Evolutionary conservation across 1,284 basidiomycete genomes (phyloP).

Genomic region (Austroboletus niveus): DNA sequence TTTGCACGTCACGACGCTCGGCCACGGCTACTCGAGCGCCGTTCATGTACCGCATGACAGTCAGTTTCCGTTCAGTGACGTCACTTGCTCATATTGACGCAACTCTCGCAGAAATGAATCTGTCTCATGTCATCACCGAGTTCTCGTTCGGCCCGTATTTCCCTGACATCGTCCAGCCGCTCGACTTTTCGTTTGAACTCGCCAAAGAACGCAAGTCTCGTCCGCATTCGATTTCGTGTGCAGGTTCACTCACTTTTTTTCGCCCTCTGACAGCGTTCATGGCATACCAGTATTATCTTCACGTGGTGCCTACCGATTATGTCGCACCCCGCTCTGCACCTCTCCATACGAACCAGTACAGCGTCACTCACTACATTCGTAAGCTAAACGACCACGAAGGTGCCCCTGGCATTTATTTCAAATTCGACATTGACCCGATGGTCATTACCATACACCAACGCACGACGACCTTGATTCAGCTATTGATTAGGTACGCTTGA

Average conservation of each 20-base stretch:
- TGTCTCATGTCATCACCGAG: constrained; percentile 94
- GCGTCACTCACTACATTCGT: constrained; percentile 90
- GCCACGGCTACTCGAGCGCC: constrained; percentile 88
- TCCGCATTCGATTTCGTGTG: background rate
- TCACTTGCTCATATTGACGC: background rate
- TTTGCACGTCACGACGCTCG: constrained; percentile 86
- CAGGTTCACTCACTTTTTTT: background rate
- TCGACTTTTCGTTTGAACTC: constrained; percentile 87
- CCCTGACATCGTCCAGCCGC: constrained; percentile 92
- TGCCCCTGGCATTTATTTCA: constrained; percentile 94
- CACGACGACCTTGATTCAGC: constrained; percentile 77
- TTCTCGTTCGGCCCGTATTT: constrained; percentile 97
- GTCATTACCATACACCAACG: constrained; percentile 83
- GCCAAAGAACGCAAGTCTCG: constrained; percentile 70
- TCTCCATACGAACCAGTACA: constrained; percentile 89
- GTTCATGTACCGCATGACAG: constrained; percentile 85
- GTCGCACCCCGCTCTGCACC: constrained; percentile 63
- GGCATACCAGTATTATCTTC: constrained; percentile 95
- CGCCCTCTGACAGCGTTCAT: constrained; percentile 64
- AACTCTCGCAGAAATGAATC: constrained; percentile 78
- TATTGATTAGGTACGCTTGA: constrained; percentile 68
- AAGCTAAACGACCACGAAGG: constrained; percentile 74
- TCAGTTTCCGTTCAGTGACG: constrained; percentile 38
- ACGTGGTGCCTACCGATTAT: constrained; percentile 94
- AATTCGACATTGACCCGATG: constrained; percentile 94